phyloP scores from a whole-genome alignment of 2,329 filamentous ascomycete genomes.

The Anthostomella pinea region DNA sequence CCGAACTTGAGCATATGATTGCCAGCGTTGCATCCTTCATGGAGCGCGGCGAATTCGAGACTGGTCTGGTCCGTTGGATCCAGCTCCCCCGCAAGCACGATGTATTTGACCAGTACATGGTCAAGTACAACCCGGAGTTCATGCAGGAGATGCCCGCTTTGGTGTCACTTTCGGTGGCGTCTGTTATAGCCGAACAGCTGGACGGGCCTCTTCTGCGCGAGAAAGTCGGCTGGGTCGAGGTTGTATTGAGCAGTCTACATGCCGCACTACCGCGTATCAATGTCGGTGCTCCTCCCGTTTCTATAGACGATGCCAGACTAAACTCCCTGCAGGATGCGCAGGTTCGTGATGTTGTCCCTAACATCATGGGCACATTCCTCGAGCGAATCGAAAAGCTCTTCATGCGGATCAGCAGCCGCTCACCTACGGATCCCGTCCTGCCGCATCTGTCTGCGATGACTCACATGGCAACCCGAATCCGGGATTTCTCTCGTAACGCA shows the following conservation, averaged over 20 bases:
- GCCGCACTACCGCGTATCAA: conserved; percentile 42
- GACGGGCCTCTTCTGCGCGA: conserved; percentile 51
- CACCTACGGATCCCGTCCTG: conserved; percentile 46
- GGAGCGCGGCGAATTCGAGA: conserved; percentile 57
- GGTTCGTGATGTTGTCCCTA: conserved; percentile 53
- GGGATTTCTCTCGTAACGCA: conserved; percentile 20
- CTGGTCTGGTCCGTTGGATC: conserved; percentile 65
- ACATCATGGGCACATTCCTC: conserved; percentile 54
- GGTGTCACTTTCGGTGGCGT: conserved; percentile 62
- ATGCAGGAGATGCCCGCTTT: conserved; percentile 58
- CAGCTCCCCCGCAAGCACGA: conserved; percentile 61
- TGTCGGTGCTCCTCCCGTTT: conserved; percentile 40
- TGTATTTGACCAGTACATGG: conserved; percentile 57
- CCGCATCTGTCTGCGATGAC: conserved; percentile 47
- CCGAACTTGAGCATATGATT: conserved; percentile 55
- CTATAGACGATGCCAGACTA: conserved; percentile 23
- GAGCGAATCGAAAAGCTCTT: conserved; percentile 52
- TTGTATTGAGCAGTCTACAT: conserved; percentile 54
- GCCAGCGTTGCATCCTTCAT: conserved; percentile 62
- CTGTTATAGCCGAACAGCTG: conserved; percentile 60
- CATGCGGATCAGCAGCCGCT: conserved; percentile 46
- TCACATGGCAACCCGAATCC: conserved; percentile 26
- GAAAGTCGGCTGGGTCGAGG: conserved; percentile 60
- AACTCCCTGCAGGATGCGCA: conserved; percentile 46
- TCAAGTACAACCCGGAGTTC: conserved; percentile 49